Conservation (phyloP, 2,329 filamentous ascomycete genomes). For the Hymenotorrendiella dingleyae region DNA sequence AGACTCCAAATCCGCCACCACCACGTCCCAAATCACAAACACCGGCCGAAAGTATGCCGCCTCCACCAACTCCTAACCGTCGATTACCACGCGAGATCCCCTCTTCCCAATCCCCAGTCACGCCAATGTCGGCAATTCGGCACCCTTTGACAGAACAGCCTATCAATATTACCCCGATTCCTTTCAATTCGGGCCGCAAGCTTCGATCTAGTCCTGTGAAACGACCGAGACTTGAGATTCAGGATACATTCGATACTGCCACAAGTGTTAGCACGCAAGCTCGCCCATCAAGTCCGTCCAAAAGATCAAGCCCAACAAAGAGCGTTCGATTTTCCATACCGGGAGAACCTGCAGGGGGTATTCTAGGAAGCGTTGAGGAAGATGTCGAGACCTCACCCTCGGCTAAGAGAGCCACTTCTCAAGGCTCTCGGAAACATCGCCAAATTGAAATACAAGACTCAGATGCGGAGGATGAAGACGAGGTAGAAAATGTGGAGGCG, state of each 20-base stretch:
- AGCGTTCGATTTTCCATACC: constrained; percentile 25
- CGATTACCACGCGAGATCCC: constrained; percentile 24
- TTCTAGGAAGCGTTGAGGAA: background rate
- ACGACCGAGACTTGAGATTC: constrained; percentile 20
- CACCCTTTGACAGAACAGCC: constrained; percentile 20
- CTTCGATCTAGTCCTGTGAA: constrained; percentile 10
- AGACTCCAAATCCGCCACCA: background rate
- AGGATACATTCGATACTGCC: constrained; percentile 23
- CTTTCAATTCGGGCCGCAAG: constrained; percentile 16
- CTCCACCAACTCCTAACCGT: constrained; percentile 25
- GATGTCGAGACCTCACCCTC: background rate
- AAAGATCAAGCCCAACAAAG: constrained; percentile 24
- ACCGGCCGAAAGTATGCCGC: constrained; percentile 13
- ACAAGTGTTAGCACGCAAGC: constrained; percentile 16
- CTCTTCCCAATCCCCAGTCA: constrained; percentile 30
- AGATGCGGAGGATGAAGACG: constrained; percentile 8
- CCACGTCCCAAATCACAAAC: background rate
- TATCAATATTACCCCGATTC: constrained; percentile 21
- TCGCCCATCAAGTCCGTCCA: constrained; percentile 16
- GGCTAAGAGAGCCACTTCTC: background rate
- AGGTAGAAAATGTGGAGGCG: background rate
- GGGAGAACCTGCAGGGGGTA: constrained; percentile 5
- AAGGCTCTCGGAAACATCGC: background rate
- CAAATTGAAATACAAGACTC: background rate
- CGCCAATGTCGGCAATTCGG: constrained; percentile 22